These are phyloP conservation scores for Phallus indusiatus DNA, from an alignment of 768 basidiomycete genomes.

Conservation along the genomic window DNA sequence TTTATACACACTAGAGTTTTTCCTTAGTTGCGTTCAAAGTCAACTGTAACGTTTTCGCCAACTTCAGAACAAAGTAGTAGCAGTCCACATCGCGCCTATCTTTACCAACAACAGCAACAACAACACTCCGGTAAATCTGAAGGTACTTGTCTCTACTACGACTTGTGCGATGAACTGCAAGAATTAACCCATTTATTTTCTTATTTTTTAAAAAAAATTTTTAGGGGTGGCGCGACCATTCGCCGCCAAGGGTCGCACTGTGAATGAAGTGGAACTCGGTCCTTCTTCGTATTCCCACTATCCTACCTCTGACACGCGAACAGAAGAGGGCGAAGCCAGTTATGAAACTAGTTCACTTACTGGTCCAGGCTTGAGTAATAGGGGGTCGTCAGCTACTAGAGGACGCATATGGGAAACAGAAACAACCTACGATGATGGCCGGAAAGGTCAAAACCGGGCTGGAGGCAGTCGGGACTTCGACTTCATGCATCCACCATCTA, in stretches of 20 bases:
- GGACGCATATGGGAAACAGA: background rate
- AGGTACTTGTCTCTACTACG: background rate
- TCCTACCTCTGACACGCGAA: background rate
- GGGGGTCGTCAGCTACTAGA: background rate
- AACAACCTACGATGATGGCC: background rate
- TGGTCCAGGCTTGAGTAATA: background rate
- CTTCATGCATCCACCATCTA: background rate
- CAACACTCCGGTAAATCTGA: background rate
- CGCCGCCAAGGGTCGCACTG: background rate
- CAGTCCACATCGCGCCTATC: background rate
- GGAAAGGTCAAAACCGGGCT: background rate
- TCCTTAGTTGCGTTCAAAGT: no score
- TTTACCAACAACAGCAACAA: background rate
- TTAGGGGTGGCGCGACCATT: no score
- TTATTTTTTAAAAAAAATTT: no score
- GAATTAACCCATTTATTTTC: no score
- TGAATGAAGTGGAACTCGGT: background rate
- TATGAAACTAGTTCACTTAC: background rate
- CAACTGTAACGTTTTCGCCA: background rate
- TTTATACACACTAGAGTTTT: no score
- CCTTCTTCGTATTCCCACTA: background rate
- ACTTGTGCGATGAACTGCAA: no score
- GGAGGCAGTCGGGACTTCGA: background rate
- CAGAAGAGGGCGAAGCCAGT: background rate
- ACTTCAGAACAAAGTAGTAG: background rate